phyloP scores from a whole-genome alignment of 176 grass and related monocot species.

The Eremochloa ophiuroides region DNA sequence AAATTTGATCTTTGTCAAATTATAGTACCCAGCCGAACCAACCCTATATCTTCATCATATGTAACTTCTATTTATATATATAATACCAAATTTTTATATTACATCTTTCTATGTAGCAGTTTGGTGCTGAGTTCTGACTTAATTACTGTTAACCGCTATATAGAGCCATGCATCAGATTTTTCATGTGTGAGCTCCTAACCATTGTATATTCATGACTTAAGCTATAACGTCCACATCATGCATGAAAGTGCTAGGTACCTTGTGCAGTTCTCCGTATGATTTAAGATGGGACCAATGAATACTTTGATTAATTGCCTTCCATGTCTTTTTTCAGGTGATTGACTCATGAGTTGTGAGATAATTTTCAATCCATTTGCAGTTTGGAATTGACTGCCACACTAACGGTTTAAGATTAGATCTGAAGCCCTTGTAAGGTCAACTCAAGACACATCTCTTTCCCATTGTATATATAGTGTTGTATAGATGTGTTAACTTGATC shows the following conservation, averaged over 20 bases:
- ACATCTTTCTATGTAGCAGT: neutral
- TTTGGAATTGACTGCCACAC: neutral
- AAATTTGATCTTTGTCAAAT: neutral
- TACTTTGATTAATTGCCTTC: neutral
- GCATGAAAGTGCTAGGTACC: neutral
- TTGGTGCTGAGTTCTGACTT: neutral
- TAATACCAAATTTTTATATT: neutral
- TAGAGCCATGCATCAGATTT: neutral
- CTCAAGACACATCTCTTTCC: neutral
- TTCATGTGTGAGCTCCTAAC: neutral
- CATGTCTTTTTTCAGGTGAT: neutral
- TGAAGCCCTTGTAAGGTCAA: neutral
- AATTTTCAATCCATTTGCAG: neutral
- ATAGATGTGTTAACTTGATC: neutral
- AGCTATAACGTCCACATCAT: neutral
- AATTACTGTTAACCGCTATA: neutral
- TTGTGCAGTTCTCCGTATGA: neutral
- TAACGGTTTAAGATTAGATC: neutral
- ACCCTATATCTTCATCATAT: neutral
- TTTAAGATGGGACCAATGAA: neutral
- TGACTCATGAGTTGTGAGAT: neutral
- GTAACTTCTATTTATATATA: neutral
- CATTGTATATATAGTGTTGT: neutral
- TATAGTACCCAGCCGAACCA: neutral
- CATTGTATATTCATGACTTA: neutral